Evolutionary conservation across 169 alveolate genomes (phyloP).

Genomic region (Amoebophrya sp.): DNA sequence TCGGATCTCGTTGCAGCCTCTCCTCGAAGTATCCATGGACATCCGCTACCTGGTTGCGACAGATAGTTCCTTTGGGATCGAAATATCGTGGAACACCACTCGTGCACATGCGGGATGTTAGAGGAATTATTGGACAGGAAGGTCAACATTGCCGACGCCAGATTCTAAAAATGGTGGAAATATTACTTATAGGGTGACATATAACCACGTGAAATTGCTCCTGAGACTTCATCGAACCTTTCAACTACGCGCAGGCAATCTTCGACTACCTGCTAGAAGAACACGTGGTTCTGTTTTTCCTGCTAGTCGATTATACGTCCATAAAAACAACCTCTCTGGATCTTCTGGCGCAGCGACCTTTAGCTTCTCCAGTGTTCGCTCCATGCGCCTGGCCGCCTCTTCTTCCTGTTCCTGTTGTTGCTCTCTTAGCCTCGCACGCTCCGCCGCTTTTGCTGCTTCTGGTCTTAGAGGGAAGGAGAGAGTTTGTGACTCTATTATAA

Average conservation of each 20-base stretch:
- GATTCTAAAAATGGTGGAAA: too few species aligned
- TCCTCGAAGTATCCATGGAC: slow-evolving; percentile 10
- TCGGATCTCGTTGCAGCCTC: not conserved
- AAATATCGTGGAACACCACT: too few species aligned
- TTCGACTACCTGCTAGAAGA: too few species aligned
- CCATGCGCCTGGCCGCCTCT: not conserved
- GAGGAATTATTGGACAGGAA: too few species aligned
- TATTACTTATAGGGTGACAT: too few species aligned
- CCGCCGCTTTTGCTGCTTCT: too few species aligned
- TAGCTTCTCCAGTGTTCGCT: not conserved
- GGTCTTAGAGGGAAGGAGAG: too few species aligned
- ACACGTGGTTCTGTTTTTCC: too few species aligned
- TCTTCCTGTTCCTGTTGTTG: slow-evolving; percentile 30
- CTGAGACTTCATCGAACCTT: not conserved
- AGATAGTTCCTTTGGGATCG: not conserved
- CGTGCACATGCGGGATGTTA: too few species aligned
- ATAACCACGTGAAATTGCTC: not conserved
- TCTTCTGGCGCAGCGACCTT: not conserved
- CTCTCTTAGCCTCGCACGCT: not conserved
- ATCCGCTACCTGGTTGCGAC: slow-evolving; percentile 10
- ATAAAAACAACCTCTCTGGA: not conserved
- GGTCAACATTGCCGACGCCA: too few species aligned
- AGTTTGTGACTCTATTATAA: too few species aligned
- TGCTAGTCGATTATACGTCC: too few species aligned
- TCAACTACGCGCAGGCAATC: not conserved